These are phyloP conservation scores for Trichoderma erinaceum DNA, from an alignment of 495 filamentous ascomycete species.

Conservation along the genomic window DNA sequence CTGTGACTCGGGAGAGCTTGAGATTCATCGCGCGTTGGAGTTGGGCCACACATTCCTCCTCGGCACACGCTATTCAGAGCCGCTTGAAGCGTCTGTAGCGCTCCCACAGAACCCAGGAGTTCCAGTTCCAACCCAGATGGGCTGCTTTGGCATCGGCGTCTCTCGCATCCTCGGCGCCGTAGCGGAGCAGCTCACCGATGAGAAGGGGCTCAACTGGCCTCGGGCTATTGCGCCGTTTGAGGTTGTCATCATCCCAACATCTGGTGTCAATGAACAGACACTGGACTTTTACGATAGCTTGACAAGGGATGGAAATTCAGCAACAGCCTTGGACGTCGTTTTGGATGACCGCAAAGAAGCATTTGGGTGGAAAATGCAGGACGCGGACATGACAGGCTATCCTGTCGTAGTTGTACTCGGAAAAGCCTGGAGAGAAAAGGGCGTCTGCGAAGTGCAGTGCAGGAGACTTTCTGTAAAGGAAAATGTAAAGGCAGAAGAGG, in stretches of 20 bases:
- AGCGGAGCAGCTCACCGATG: conserved; percentile 64
- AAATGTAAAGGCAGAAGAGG: conserved; percentile 20
- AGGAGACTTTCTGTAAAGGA: conserved; percentile 36
- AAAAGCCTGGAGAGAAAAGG: conserved; percentile 56
- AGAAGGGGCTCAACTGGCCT: conserved; percentile 83
- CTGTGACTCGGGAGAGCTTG: conserved; percentile 59
- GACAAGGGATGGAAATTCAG: neutral
- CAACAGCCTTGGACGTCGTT: conserved; percentile 40
- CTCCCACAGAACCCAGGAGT: conserved; percentile 23
- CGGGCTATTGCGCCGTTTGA: conserved; percentile 80
- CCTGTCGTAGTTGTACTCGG: conserved; percentile 72
- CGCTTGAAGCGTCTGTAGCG: conserved; percentile 58
- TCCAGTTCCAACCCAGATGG: conserved; percentile 69
- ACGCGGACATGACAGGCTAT: conserved; percentile 81
- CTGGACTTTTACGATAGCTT: conserved; percentile 55
- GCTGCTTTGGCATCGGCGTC: conserved; percentile 91
- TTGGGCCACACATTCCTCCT: conserved; percentile 94
- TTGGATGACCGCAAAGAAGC: conserved; percentile 69
- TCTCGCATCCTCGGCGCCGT: conserved; percentile 86
- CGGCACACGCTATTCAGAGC: conserved; percentile 77
- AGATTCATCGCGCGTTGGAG: conserved; percentile 69
- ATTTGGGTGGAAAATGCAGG: conserved; percentile 74
- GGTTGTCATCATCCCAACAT: conserved; percentile 58
- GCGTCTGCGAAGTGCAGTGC: conserved; percentile 67
- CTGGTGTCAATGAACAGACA: conserved; percentile 45